Conservation (phyloP, 495 filamentous ascomycete species). For the Glonium stellatum region DNA sequence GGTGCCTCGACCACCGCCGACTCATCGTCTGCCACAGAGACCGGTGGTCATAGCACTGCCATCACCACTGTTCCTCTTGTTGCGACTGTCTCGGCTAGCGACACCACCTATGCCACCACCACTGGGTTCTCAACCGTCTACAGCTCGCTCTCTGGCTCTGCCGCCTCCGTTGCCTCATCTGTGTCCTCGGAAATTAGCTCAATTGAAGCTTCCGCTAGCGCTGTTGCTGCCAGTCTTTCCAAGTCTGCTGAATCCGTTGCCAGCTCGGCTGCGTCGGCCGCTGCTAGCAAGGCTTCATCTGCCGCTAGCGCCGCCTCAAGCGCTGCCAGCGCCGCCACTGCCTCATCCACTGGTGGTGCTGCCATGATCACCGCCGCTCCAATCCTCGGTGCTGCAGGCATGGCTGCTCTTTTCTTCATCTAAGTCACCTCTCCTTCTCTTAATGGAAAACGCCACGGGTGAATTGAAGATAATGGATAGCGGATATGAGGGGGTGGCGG, state of each 20-base stretch:
- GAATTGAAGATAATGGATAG: constrained; percentile 3
- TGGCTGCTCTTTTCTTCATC: constrained; percentile 30
- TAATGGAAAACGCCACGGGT: not conserved
- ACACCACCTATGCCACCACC: constrained; percentile 22
- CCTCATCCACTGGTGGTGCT: constrained; percentile 10
- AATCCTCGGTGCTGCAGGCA: constrained; percentile 28
- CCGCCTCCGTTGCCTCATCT: constrained; percentile 23
- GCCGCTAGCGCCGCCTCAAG: constrained; percentile 1
- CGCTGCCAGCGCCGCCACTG: constrained; percentile 3
- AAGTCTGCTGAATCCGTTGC: constrained; percentile 27
- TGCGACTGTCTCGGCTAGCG: constrained; percentile 26
- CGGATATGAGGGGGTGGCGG: not conserved
- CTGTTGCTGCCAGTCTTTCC: constrained; percentile 23
- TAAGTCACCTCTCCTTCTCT: constrained; percentile 24
- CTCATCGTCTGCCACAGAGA: too few relatives aligned
- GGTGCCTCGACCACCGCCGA: constrained; percentile 25
- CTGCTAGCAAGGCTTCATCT: not conserved
- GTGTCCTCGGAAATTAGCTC: constrained; percentile 27
- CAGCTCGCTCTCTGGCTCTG: constrained; percentile 22
- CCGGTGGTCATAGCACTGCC: constrained; percentile 18
- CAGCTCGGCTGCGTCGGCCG: constrained; percentile 8
- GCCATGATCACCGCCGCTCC: constrained; percentile 28
- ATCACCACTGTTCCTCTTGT: constrained; percentile 31
- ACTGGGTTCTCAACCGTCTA: constrained; percentile 34
- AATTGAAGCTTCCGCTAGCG: constrained; percentile 21